Evolutionary conservation across 2,329 filamentous ascomycete species (phyloP), one percentile per base, ranked within the genome.

Genomic region (Botrytis fragariae): DNA sequence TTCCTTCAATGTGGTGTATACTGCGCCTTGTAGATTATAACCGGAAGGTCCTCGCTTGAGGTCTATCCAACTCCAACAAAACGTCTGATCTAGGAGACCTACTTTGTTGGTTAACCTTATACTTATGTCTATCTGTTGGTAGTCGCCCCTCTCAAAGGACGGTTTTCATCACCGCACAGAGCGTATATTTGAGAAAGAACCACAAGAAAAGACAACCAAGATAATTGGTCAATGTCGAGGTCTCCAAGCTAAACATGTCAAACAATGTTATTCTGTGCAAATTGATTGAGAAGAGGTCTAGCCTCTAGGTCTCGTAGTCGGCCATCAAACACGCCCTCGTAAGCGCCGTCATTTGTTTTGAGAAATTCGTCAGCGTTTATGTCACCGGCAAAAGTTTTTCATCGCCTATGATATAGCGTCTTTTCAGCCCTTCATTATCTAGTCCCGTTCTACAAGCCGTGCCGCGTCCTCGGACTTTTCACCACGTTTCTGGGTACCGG

Each of bases 11-110:
- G 3, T 22, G 20, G 5, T 29, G 37, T 5, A 25, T 67, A 22
- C 70, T 72, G 62, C 61, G 62, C 62, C 70, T 60, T 72, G n/a
- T 32, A 45, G n/a, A n/a, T 51, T 18, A 29, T 1, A 29, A 25
- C 14, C 39, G 20, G 48, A 67, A 32, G 8, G 29, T 12, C 51
- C 32, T 35, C 45, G n/a, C 67, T 68, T 20, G 4, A 68, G 48
- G 62, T 35, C 71, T 37, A 25, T 60, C 39, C 39, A 60, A n/a
- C 9, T 60, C 62, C 51, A 39, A n/a, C 39, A 45, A 6, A 16
- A 12, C 4, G 20, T 18, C 4, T 25, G 39, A 37, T 25, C 8
- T 7, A 12, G 29, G n/a, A 68, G 60, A 25, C 20, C 45, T 48
- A 37, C 5, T 4, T 51, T 48, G 42, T 54, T 67, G 37, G 60